Percentiles rank a stretch among this genome's conserved stretches.
Conservation (phyloP, 1,284 basidiomycete genomes). For the Leccinum angustisporum region DNA sequence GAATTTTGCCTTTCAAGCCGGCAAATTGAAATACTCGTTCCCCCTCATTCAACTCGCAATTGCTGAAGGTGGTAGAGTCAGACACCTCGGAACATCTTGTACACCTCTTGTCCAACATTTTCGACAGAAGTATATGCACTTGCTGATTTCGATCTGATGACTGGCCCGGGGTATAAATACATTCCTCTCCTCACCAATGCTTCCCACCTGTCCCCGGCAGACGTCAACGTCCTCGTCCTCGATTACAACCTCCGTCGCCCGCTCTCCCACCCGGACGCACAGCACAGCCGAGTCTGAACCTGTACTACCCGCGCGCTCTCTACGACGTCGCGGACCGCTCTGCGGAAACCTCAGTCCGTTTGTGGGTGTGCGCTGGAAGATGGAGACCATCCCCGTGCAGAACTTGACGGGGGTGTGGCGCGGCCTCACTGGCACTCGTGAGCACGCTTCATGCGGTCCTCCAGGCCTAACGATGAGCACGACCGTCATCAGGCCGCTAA, state of each 20-base stretch:
- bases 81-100: too few species aligned
- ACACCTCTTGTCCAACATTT: too few species aligned
- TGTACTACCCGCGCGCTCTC: conserved; percentile 41
- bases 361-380: conserved; percentile 50
- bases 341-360: conserved; percentile 37
- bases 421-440: conserved; percentile 44
- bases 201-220: not conserved
- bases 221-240: not conserved
- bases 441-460: conserved; percentile 40
- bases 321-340: conserved; percentile 40
- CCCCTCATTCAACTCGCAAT: too few species aligned
- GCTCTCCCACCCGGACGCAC: not conserved
- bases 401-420: conserved; percentile 44
- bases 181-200: not conserved
- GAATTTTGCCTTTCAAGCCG: conserved; percentile 55
- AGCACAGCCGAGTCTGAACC: not conserved
- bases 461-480: conserved; percentile 23
- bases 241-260: not conserved
- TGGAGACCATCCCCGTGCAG: conserved; percentile 43
- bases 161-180: not conserved
- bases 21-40: too few species aligned
- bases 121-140: too few species aligned
- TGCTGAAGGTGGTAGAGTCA: too few species aligned
- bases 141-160: too few species aligned
- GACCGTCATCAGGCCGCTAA: conserved; percentile 21